Conservation (phyloP, 768 basidiomycete species). For the Kwoniella dejecticola region DNA sequence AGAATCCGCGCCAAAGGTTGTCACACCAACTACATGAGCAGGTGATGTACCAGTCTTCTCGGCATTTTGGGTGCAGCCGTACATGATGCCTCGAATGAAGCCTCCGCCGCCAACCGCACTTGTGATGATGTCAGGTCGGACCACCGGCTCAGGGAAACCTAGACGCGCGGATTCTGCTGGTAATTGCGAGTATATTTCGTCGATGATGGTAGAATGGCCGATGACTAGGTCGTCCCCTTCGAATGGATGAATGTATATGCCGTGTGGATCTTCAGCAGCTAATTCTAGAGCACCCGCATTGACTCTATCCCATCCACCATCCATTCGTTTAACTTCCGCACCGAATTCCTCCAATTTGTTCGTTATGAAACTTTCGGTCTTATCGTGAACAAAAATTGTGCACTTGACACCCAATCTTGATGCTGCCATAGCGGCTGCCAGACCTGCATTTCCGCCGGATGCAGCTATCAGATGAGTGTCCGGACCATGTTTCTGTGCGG, state of each 20-base stretch:
- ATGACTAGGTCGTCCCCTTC: not conserved
- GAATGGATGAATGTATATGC: not conserved
- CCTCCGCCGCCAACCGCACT: not conserved
- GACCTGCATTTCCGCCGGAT: not conserved
- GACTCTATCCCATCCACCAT: not conserved
- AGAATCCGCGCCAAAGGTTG: not conserved
- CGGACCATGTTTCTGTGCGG: not conserved
- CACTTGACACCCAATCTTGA: not conserved
- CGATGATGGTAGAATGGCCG: not conserved
- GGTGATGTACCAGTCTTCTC: not conserved
- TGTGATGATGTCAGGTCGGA: not conserved
- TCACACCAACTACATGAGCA: not conserved
- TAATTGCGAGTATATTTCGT: not conserved
- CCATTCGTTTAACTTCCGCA: not conserved
- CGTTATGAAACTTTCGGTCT: not conserved
- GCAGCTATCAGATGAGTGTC: not conserved
- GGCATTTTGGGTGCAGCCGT: not conserved
- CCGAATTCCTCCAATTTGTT: not conserved
- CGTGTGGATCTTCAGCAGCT: not conserved
- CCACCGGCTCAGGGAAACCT: too few relatives aligned
- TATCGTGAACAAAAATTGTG: not conserved
- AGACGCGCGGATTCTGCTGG: too few relatives aligned
- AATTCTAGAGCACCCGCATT: not conserved
- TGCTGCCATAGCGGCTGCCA: not conserved
- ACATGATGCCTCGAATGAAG: not conserved